These are phyloP conservation scores for Termitomyces sp. DNA, from an alignment of 768 basidiomycete genomes.

Conservation along the genomic window DNA sequence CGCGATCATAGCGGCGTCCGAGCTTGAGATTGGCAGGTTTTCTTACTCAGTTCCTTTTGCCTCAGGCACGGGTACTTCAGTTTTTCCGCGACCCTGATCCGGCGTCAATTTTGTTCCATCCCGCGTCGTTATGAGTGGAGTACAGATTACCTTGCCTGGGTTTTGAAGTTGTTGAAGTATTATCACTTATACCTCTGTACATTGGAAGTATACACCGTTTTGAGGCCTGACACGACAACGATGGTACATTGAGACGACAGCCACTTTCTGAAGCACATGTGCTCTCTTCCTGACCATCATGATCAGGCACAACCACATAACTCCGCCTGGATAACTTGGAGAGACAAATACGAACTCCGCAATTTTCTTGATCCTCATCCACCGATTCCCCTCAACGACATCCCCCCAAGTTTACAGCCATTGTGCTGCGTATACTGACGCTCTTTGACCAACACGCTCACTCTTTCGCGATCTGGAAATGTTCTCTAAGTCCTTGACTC, in stretches of 20 bases:
- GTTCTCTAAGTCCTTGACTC: conserved; percentile 43
- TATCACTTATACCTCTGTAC: no score
- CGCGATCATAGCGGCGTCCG: no score
- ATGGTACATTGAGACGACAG: neutral
- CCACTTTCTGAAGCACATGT: neutral
- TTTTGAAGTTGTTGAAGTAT: no score
- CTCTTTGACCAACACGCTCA: conserved; percentile 35
- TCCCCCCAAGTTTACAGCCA: conserved; percentile 11
- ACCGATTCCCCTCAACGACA: neutral
- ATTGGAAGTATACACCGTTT: neutral
- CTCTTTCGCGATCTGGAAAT: conserved; percentile 28
- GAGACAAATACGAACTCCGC: conserved; percentile 14
- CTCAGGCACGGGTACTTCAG: neutral
- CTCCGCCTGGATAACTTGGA: neutral
- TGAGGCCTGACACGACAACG: neutral
- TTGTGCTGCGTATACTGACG: conserved; percentile 19
- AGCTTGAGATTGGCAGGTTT: no score
- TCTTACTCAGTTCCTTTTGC: no score
- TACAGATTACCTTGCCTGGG: neutral
- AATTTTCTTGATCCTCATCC: neutral
- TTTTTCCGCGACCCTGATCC: neutral
- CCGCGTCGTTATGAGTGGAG: neutral
- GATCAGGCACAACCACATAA: neutral
- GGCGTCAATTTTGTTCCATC: neutral
- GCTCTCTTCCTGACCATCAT: neutral